A percentile compares a stretch with the other conserved stretches of the same genome.
phyloP scores from a whole-genome alignment of 2,329 filamentous ascomycete species.

The Lecanicillium sp. region DNA sequence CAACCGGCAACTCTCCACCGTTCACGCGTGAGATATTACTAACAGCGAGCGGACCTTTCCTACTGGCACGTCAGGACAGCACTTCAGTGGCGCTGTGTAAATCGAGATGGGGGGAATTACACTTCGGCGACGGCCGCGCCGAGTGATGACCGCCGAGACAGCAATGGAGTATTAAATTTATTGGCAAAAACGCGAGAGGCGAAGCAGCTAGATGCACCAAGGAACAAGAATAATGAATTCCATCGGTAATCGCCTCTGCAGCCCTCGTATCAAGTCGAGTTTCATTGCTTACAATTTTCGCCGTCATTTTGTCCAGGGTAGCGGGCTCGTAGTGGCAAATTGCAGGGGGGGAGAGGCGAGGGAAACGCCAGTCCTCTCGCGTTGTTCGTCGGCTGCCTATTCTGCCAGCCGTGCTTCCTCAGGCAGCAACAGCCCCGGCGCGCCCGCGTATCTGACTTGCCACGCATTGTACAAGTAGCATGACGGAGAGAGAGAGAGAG shows the following conservation, averaged over 20 bases:
- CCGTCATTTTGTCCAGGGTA: slow-evolving; percentile 4
- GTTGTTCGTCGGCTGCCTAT: neutral
- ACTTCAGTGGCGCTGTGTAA: too few relatives aligned
- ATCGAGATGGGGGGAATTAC: too few relatives aligned
- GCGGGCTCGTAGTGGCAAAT: slow-evolving; percentile 3
- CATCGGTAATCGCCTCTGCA: neutral
- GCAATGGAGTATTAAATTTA: neutral
- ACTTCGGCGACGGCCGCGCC: neutral
- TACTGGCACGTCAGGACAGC: too few relatives aligned
- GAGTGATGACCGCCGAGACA: neutral
- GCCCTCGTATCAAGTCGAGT: too few relatives aligned
- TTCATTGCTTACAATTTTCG: too few relatives aligned
- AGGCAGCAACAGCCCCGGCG: slow-evolving; percentile 1
- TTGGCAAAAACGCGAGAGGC: neutral
- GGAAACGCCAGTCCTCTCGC: neutral
- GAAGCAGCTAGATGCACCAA: neutral
- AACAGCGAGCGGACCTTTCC: neutral
- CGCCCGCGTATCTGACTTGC: slow-evolving; percentile 5
- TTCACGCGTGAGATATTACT: slow-evolving; percentile 4
- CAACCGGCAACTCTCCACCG: slow-evolving; percentile 1
- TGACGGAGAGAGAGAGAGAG: neutral
- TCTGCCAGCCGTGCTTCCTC: neutral
- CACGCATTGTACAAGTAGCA: neutral
- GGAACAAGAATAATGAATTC: neutral
- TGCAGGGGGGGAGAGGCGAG: neutral